Evolutionary conservation across 2,329 filamentous ascomycete species (phyloP), one percentile per base, ranked within the genome.

Genomic region (Colletotrichum sp.): DNA sequence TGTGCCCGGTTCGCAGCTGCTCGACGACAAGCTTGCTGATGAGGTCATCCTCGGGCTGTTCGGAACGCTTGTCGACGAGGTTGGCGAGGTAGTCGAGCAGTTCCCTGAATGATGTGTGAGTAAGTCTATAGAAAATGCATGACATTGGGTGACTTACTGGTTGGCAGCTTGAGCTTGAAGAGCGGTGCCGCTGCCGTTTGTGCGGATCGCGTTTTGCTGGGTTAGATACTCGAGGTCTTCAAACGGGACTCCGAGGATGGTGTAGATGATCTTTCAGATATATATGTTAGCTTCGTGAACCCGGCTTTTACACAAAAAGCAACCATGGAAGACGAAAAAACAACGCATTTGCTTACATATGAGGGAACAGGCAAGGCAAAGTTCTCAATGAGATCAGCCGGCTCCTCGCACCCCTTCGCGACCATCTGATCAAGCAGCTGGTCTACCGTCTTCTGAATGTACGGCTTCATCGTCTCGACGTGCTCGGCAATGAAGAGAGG

Each of bases 291-390:
- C 1, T 65, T 76, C 55, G 26, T 6, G 16, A 39, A 21, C 1
- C 24, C 3, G 21, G 28, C 10, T 28, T 24, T 21, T 32, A 7
- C 44, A 36, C 39, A 44, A 32, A n/a, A n/a, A 13, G 10, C 16
- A 21, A 52, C 78, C 1, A 44, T 3, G 5, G 7, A 21, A 52
- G 10, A 13, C 1, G n/a, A 5, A 13, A 0, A 13, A 52, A n/a
- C 26, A 26, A 3, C n/a, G 12, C 1, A 0, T 3, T 21, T 52
- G 44, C 83, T 59, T 73, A 88, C 86, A 76, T 88, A 87, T 21
- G 87, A 88, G 1, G 88, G 88, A 2, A 89, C 83, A 0, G 86
- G 88, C 1, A 89, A 79, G 2, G 88, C 86, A 77, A 90, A 88
- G 34, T 86, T 84, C 32, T 88, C 84, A 0, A 89, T 82, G 4